Percentiles rank a stretch among this genome's conserved stretches.
These are phyloP conservation scores for Pseudomassariella vexata DNA, from an alignment of 2,329 filamentous ascomycete genomes.

Conservation along the genomic window DNA sequence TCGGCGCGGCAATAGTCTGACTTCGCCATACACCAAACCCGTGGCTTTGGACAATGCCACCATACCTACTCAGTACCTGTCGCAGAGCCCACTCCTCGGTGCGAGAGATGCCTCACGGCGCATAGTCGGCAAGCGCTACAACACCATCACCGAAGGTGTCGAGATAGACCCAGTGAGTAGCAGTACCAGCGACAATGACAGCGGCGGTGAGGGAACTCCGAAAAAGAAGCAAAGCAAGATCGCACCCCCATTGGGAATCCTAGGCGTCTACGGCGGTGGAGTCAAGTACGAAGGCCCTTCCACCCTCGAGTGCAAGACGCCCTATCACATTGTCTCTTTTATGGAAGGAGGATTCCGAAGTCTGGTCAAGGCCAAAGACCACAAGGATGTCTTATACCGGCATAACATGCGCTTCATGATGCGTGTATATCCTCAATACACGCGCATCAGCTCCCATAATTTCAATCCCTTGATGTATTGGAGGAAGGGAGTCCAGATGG, in stretches of 20 bases:
- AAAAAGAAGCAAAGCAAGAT: slow-evolving; percentile 75
- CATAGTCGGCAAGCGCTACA: slow-evolving; percentile 45
- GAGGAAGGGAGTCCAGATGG: slow-evolving; percentile 96
- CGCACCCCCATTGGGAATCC: slow-evolving; percentile 70
- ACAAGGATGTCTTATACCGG: slow-evolving; percentile 72
- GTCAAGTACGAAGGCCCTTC: slow-evolving; percentile 83
- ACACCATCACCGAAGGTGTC: slow-evolving; percentile 51
- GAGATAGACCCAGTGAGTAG: slow-evolving; percentile 51
- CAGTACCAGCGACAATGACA: slow-evolving; percentile 77
- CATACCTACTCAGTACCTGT: slow-evolving; percentile 44
- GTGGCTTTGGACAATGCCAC: slow-evolving; percentile 51
- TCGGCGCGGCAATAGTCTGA: slow-evolving; percentile 64
- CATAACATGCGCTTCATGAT: slow-evolving; percentile 92
- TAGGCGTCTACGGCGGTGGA: slow-evolving; percentile 71
- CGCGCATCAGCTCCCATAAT: slow-evolving; percentile 81
- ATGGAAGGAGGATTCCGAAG: slow-evolving; percentile 83
- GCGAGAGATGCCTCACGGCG: slow-evolving; percentile 46
- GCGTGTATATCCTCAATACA: slow-evolving; percentile 84
- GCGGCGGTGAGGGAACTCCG: slow-evolving; percentile 50
- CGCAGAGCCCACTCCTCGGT: slow-evolving; percentile 48
- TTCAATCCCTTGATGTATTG: slow-evolving; percentile 92
- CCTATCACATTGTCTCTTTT: slow-evolving; percentile 94
- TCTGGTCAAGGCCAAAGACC: slow-evolving; percentile 68
- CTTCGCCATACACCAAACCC: slow-evolving; percentile 67
- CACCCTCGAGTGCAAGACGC: slow-evolving; percentile 71